A percentile compares a stretch with the other conserved stretches of the same genome.
phyloP scores from a whole-genome alignment of 1,139 yeast species.

The Geotrichum australiense region DNA sequence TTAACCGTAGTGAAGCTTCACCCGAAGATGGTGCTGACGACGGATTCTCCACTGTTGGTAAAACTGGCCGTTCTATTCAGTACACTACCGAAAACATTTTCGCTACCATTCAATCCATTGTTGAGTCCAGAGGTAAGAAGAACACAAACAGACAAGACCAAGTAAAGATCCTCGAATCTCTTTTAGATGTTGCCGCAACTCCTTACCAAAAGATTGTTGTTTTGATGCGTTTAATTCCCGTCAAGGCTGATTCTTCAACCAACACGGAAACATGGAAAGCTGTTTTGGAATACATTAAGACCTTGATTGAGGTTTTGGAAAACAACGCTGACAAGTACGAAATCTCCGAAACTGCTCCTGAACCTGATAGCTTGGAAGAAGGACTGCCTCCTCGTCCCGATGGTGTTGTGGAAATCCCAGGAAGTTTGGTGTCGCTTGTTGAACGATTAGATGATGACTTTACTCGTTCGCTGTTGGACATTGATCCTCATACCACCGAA shows the following conservation, averaged over 20 bases:
- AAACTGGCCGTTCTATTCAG: slow-evolving; percentile 36
- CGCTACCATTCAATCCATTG: slow-evolving; percentile 62
- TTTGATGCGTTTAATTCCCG: slow-evolving; percentile 75
- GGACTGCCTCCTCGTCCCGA: slow-evolving; percentile 62
- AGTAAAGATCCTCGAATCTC: slow-evolving; percentile 59
- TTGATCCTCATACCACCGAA: slow-evolving; percentile 94
- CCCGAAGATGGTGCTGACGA: slow-evolving; percentile 33
- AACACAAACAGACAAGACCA: slow-evolving; percentile 82
- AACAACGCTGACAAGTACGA: slow-evolving; percentile 50
- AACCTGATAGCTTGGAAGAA: slow-evolving; percentile 69
- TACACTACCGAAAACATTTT: slow-evolving; percentile 48
- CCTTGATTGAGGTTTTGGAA: slow-evolving; percentile 64
- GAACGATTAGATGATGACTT: slow-evolving; percentile 96
- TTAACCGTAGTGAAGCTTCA: slow-evolving; percentile 12
- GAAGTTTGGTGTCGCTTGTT: slow-evolving; percentile 77
- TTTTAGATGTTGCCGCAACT: slow-evolving; percentile 46
- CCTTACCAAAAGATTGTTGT: slow-evolving; percentile 74
- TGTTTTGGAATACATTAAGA: slow-evolving; percentile 55
- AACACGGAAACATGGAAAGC: slow-evolving; percentile 74
- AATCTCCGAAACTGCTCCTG: slow-evolving; percentile 68
- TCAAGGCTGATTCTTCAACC: slow-evolving; percentile 74
- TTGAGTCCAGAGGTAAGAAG: slow-evolving; percentile 94
- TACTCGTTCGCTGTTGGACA: slow-evolving; percentile 74
- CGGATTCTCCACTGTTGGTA: slow-evolving; percentile 39
- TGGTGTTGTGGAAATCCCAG: slow-evolving; percentile 71